Base-by-base conservation (phyloP, 1,284 basidiomycete species). In the Ceratobasidium sp. region DNA sequence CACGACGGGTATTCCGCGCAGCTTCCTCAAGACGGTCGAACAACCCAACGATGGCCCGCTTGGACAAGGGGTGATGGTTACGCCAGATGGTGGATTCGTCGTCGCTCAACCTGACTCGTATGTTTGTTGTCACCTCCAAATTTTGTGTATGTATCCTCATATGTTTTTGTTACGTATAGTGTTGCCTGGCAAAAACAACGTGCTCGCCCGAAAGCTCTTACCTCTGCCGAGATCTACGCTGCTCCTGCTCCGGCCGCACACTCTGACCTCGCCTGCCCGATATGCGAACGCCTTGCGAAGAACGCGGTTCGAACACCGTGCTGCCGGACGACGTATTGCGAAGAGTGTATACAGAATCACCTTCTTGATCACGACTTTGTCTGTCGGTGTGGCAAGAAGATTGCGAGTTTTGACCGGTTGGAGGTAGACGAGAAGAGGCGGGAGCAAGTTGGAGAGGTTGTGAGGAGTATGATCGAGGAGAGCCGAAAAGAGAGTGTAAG, bases 1-100 rank as follows among this genome's bases (percentile, higher is more conserved):
- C 73, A 99, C 98, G 2, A 99, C 98, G 3, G 98, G 98, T 86
- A 98, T 98, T 80, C 98, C 98, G 10, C 92, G 97, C 81, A 97
- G 95, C 83, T 98, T 99, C 91, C 88, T 99, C 75, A 97, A 98
- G 86, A 95, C 96, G 1, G 96, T 99, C 28, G 97, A 98, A 80
- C 94, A 93, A 79, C 95, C 96, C 2, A 82, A 80, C 28, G 84
- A 83, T 78, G 92, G 91, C 49, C 92, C 93, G 76, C 88, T 95
- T 44, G 90, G 91, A 0, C 92, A 92, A 82, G 96, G 96, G 66
- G 92, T 98, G 71, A 98, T 98, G 97, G 93, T 98, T 79, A 98
- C 97, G 1, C 95, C 97, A 0, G 97, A 98, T 83, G 97, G 97
- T 81, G 95, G 96, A 66, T 98, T 97, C 85, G 97, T 98, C 13